Conservation (phyloP, 495 filamentous ascomycete species). For the Penicillium egyptiacum region DNA sequence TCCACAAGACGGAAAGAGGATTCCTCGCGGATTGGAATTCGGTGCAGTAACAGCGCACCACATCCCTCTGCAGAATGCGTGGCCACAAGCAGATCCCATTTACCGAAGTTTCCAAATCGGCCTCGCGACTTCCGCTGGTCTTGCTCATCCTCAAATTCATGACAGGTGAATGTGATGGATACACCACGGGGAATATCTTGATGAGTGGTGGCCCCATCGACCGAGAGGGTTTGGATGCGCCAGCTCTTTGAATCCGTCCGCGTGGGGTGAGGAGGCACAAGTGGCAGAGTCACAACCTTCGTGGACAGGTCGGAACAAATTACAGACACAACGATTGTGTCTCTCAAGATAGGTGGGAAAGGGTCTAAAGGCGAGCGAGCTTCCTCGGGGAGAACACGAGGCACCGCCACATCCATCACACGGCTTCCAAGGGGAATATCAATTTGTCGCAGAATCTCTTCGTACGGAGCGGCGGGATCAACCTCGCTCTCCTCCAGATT, state of each 20-base stretch:
- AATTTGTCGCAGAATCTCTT: conserved; percentile 61
- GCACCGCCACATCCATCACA: conserved; percentile 59
- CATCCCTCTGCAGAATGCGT: conserved; percentile 67
- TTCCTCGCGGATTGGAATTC: conserved; percentile 45
- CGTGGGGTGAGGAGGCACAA: conserved; percentile 66
- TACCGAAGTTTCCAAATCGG: conserved; percentile 23
- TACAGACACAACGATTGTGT: conserved; percentile 67
- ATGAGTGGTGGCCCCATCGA: conserved; percentile 54
- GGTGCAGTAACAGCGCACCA: conserved; percentile 59
- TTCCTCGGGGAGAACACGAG: conserved; percentile 52
- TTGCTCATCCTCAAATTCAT: conserved; percentile 33
- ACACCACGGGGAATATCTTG: conserved; percentile 62
- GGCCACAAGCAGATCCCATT: conserved; percentile 59
- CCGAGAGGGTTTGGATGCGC: conserved; percentile 58
- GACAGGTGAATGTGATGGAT: conserved; percentile 63
- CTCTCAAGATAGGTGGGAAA: conserved; percentile 58
- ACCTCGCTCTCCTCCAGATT: conserved; percentile 60
- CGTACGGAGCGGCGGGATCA: conserved; percentile 53
- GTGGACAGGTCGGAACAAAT: conserved; percentile 69
- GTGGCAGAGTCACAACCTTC: conserved; percentile 68
- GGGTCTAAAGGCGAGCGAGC: conserved; percentile 51
- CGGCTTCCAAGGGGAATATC: conserved; percentile 66
- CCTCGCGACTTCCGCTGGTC: conserved; percentile 32
- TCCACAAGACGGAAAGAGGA: conserved; percentile 36
- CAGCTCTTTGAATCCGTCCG: conserved; percentile 45